Percentiles rank a stretch among this genome's conserved stretches.
Evolutionary conservation across 129 eudicot species (phyloP).

Genomic region (Rutidosis leptorrhynchoides): DNA sequence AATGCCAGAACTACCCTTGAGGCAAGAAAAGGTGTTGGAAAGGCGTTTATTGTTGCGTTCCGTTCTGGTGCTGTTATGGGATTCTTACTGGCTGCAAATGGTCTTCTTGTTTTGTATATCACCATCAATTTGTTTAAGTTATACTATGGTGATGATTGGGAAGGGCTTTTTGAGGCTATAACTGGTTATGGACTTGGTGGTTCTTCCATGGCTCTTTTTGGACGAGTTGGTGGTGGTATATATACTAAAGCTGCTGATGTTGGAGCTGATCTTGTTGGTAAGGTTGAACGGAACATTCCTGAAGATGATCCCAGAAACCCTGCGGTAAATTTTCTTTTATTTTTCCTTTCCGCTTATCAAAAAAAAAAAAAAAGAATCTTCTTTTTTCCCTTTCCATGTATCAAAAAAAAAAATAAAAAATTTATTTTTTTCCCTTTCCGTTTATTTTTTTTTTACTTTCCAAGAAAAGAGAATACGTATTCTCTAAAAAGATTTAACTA

Average conservation of each 20-base stretch:
- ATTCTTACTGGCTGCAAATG: conserved; percentile 86
- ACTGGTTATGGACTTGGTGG: conserved; percentile 95
- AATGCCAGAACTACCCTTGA: conserved; percentile 90
- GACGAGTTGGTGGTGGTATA: conserved; percentile 87
- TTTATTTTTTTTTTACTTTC: background rate
- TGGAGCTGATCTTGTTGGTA: conserved; percentile 88
- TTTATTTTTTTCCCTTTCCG: too few relatives aligned
- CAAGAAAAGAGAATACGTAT: background rate
- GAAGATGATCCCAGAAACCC: conserved; percentile 93
- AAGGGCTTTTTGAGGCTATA: conserved; percentile 82
- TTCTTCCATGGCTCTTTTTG: conserved; percentile 88
- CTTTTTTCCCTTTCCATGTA: too few relatives aligned
- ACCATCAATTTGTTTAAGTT: conserved; percentile 69
- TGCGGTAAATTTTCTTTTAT: conserved; percentile 47
- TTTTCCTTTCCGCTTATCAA: background rate
- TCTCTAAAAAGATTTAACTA: too few relatives aligned
- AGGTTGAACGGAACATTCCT: conserved; percentile 78
- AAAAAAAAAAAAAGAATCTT: too few relatives aligned
- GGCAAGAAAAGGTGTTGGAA: conserved; percentile 94
- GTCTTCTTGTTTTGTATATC: conserved; percentile 73
- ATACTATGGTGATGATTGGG: conserved; percentile 91
- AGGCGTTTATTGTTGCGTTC: conserved; percentile 77
- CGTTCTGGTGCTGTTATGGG: conserved; percentile 98
- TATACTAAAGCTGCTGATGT: conserved; percentile 89
- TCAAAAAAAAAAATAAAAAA: too few relatives aligned